A percentile compares a stretch with the other conserved stretches of the same genome.
These are phyloP conservation scores for Solanum chilense DNA, from an alignment of 257 asterid species.

Conservation along the genomic window DNA sequence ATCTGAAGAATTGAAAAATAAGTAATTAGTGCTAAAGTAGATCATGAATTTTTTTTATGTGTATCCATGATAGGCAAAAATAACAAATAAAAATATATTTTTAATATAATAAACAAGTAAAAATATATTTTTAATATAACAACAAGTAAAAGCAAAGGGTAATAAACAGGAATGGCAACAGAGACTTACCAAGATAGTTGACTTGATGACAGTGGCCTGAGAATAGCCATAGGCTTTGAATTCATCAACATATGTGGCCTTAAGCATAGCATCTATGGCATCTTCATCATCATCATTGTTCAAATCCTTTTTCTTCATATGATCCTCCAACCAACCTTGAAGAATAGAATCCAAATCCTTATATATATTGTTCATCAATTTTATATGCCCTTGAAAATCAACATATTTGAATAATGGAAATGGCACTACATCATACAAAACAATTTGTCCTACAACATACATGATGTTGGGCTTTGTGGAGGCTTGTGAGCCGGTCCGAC, in stretches of 20 bases:
- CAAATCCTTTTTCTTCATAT: not conserved
- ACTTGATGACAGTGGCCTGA: not conserved
- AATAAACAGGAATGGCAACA: not conserved
- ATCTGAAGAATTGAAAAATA: too few relatives aligned
- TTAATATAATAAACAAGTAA: not conserved
- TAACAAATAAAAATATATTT: not conserved
- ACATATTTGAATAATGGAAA: slow-evolving; percentile 23
- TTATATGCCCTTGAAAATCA: slow-evolving; percentile 31
- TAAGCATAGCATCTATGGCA: slow-evolving; percentile 48
- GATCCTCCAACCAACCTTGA: slow-evolving; percentile 31
- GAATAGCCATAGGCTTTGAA: not conserved
- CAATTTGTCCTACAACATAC: slow-evolving; percentile 20
- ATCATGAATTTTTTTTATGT: not conserved
- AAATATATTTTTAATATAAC: not conserved
- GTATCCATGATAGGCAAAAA: not conserved
- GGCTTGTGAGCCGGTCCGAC: too few relatives aligned
- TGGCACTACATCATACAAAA: slow-evolving; percentile 24
- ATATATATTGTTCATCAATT: slow-evolving; percentile 27
- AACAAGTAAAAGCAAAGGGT: too few relatives aligned
- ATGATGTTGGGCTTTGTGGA: too few relatives aligned
- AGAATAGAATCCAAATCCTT: slow-evolving; percentile 18
- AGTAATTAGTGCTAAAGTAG: not conserved
- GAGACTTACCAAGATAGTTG: slow-evolving; percentile 15
- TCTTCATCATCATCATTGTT: slow-evolving; percentile 18
- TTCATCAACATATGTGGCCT: slow-evolving; percentile 17